phyloP scores from a whole-genome alignment of 257 asterid species.

The Nicotiana benthamiana region DNA sequence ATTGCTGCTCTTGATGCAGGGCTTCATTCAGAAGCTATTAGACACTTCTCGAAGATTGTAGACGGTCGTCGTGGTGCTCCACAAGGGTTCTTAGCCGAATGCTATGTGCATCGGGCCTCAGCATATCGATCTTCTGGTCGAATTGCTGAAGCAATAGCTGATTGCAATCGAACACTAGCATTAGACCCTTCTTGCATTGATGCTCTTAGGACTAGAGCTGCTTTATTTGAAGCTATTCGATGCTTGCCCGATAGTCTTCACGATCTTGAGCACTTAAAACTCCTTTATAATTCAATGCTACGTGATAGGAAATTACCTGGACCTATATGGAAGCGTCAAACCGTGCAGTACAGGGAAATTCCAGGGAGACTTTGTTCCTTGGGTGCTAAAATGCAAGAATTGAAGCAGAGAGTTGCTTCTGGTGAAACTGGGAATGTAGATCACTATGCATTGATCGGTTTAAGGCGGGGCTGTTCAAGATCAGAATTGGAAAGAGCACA shows the following conservation, averaged over 20 bases:
- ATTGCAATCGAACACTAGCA: constrained; percentile 64
- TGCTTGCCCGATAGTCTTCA: constrained; percentile 71
- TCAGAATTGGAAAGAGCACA: constrained; percentile 66
- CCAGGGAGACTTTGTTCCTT: constrained; percentile 64
- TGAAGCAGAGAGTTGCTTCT: constrained; percentile 56
- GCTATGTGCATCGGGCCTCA: constrained; percentile 56
- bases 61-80: constrained; percentile 80
- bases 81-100: constrained; percentile 56
- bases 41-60: constrained; percentile 68
- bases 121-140: constrained; percentile 55
- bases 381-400: constrained; percentile 58
- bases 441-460: constrained; percentile 56
- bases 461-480: constrained; percentile 61
- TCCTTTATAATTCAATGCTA: constrained; percentile 55
- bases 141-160: constrained; percentile 63
- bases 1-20: constrained; percentile 72
- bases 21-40: constrained; percentile 49
- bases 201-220: constrained; percentile 60
- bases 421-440: constrained; percentile 65
- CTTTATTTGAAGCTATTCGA: constrained; percentile 51
- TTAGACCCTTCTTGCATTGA: constrained; percentile 60
- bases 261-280: constrained; percentile 69
- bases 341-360: constrained; percentile 57
- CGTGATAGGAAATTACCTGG: constrained; percentile 62
- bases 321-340: constrained; percentile 62